Evolutionary conservation across 2,329 filamentous ascomycete genomes (phyloP), one percentile per base, ranked within the genome.

Genomic region (Colletotrichum sp.): DNA sequence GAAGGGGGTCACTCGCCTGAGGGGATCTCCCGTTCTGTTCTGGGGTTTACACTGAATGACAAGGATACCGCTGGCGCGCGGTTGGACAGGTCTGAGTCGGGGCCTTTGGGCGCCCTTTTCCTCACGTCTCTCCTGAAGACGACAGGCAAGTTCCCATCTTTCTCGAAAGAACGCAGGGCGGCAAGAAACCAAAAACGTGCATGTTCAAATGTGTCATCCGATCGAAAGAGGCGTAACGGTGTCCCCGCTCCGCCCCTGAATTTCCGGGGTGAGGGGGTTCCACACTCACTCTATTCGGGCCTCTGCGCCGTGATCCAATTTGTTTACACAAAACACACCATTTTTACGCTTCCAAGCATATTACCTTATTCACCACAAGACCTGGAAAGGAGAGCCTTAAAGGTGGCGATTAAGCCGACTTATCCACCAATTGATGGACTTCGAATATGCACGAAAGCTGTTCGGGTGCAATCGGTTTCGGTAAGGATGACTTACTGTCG

Each of bases 311-410:
- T 32, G 59, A 26, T 44, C 59, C 8, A 32, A 8, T 52, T 49
- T 69, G 26, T 73, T 39, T 73, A 76, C 44, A 18, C 70, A 55
- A 76, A 74, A 76, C 74, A 30, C 44, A 6, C 63, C 64, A 68
- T 59, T 15, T 60, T 64, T 68, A 44, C 44, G 57, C 26, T 65
- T 69, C 34, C 73, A 73, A 76, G 60, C 68, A 76, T 39, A n/a
- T 49, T 9, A 75, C 34, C 28, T 69, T 69, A 60, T 52, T 26
- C 34, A 59, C 72, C 36, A 63, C 28, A 21, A 39, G 21, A 36
- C 30, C 44, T 62, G 9, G n/a, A 66, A 44, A 32, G 26, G 32
- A 49, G 18, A 21, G 21, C 26, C 24, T 66, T 13, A 64, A 64
- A 28, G 16, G 63, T 66, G 63, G 36, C 63, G 24, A n/a, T 66